Evolutionary conservation across 176 grass and related monocot species (phyloP).

Genomic region (Cenchrus fungigraminus): DNA sequence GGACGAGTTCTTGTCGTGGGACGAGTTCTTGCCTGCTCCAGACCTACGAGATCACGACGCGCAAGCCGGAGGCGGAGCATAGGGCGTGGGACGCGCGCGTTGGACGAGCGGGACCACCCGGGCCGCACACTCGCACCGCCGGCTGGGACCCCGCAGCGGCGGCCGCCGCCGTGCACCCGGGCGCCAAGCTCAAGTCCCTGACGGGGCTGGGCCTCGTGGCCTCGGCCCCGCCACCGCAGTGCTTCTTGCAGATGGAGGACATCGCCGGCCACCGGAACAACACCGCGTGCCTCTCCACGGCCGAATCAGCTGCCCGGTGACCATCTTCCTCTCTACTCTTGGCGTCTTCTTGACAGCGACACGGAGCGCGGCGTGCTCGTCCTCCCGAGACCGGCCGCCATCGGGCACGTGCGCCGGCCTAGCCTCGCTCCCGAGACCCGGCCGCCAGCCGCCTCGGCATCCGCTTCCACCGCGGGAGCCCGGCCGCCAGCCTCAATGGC

Average conservation of each 20-base stretch:
- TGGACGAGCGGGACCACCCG: no score
- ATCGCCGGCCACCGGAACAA: conserved; percentile 72
- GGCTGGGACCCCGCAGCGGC: no score
- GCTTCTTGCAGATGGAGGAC: conserved; percentile 29
- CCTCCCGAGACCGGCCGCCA: no score
- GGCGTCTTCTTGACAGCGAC: not conserved
- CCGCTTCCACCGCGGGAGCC: conserved; percentile 44
- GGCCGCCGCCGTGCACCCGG: no score
- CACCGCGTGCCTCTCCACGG: conserved; percentile 40
- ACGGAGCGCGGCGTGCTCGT: no score
- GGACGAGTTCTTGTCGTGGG: conserved; percentile 69
- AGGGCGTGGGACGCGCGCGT: no score
- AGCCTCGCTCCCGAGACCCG: not conserved
- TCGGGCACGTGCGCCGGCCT: no score
- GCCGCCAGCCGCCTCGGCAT: not conserved
- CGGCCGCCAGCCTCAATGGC: conserved; percentile 36
- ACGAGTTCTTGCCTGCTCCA: conserved; percentile 4
- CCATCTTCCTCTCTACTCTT: conserved; percentile 18
- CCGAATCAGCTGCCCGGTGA: not conserved
- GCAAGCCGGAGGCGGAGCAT: no score
- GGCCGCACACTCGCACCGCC: no score
- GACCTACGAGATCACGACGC: no score
- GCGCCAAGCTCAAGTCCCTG: no score
- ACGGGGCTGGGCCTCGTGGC: not conserved
- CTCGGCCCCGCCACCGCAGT: not conserved